phyloP scores from a whole-genome alignment of 148 eudicot genomes.

The Rhododendron williamsianum region DNA sequence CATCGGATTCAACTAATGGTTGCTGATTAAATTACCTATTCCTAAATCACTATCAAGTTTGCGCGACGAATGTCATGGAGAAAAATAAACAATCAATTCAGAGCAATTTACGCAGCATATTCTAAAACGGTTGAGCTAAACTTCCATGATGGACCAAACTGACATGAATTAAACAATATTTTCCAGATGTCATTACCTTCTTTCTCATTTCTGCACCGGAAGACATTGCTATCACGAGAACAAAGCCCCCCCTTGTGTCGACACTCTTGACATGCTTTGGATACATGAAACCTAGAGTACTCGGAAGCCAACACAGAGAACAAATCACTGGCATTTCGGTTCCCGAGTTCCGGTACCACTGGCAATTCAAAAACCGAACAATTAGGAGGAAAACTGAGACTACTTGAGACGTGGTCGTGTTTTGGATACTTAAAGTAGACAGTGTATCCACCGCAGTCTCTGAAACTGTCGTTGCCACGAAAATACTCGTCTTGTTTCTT shows the following conservation, averaged over 20 bases:
- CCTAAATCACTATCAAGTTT: no score
- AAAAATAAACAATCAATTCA: background rate
- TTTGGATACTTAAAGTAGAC: conserved; percentile 7
- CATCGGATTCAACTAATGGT: no score
- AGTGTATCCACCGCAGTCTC: background rate
- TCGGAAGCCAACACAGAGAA: conserved; percentile 4
- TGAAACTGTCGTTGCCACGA: background rate
- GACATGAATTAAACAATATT: background rate
- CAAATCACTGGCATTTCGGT: background rate
- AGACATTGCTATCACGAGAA: background rate
- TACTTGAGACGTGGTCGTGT: no score
- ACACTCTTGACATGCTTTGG: background rate
- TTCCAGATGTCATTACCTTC: background rate
- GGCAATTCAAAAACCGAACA: conserved; percentile 16
- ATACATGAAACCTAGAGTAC: background rate
- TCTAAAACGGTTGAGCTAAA: no score
- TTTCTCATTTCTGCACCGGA: background rate
- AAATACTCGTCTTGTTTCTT: background rate
- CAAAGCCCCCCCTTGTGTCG: background rate
- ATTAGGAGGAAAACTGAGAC: background rate
- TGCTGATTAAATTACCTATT: no score
- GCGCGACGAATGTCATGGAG: no score
- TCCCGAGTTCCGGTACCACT: background rate
- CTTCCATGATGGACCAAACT: background rate
- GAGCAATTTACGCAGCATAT: no score